phyloP scores from a whole-genome alignment of 2,329 filamentous ascomycete genomes.

The Aureobasidium sp. region DNA sequence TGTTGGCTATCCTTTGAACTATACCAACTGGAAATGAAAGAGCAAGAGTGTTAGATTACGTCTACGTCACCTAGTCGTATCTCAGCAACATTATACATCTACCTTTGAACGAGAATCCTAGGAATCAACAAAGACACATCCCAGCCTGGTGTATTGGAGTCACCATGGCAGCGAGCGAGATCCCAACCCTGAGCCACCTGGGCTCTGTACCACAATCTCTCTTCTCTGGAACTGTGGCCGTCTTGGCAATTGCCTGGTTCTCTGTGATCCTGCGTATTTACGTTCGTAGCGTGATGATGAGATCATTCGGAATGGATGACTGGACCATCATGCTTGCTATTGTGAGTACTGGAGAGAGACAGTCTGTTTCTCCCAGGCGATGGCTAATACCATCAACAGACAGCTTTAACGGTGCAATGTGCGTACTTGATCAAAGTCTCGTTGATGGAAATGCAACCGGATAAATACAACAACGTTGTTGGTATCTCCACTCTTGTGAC shows the following conservation, averaged over 20 bases:
- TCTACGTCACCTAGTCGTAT: background rate
- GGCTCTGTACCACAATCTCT: background rate
- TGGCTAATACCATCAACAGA: background rate
- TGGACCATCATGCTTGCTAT: conserved; percentile 8
- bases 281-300: conserved; percentile 13
- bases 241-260: conserved; percentile 14
- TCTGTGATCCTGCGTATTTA: conserved; percentile 14
- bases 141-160: background rate
- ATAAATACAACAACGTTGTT: background rate
- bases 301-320: conserved; percentile 11
- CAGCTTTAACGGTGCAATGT: conserved; percentile 5
- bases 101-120: too few relatives aligned
- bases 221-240: background rate
- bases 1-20: background rate
- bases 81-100: background rate
- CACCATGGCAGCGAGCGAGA: background rate
- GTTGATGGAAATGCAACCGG: background rate
- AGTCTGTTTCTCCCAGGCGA: too few relatives aligned
- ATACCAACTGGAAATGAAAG: background rate
- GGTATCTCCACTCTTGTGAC: background rate
- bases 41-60: background rate
- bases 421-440: background rate
- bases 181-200: background rate
- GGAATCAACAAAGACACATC: background rate
- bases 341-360: background rate